These are phyloP conservation scores for Musa itinerans DNA, from an alignment of 176 grass and related monocot genomes.

Conservation along the genomic window DNA sequence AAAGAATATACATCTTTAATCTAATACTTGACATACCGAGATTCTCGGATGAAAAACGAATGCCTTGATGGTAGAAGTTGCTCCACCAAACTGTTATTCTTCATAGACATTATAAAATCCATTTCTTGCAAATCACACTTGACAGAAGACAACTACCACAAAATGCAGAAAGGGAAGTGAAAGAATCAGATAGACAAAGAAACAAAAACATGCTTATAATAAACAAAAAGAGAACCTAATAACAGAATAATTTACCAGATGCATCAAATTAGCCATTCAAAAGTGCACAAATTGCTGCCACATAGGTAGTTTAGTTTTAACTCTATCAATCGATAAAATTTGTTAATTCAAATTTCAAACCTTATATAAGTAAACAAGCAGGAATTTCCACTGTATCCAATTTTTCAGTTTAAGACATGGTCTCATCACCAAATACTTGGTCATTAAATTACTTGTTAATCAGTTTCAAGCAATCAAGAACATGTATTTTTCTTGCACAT, in stretches of 20 bases:
- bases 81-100: constrained; percentile 62
- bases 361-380: neutral
- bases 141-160: constrained; percentile 69
- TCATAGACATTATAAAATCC: constrained; percentile 63
- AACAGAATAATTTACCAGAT: neutral
- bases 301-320: neutral
- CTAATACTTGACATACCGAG: constrained; percentile 50
- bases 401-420: neutral
- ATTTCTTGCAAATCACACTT: constrained; percentile 89
- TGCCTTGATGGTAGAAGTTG: constrained; percentile 66
- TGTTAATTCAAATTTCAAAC: neutral
- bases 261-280: neutral
- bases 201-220: constrained; percentile 12
- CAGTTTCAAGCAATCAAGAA: neutral
- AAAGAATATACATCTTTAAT: neutral
- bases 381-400: neutral
- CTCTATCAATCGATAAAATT: neutral
- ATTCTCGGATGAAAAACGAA: constrained; percentile 72
- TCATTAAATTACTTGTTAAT: neutral
- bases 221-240: neutral
- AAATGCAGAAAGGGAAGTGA: constrained; percentile 4
- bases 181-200: constrained; percentile 10
- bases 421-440: too few species aligned
- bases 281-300: neutral
- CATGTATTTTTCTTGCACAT: neutral